Evolutionary conservation across 1,139 yeast genomes (phyloP).

Genomic region (Blastobotrys illinoisensis): DNA sequence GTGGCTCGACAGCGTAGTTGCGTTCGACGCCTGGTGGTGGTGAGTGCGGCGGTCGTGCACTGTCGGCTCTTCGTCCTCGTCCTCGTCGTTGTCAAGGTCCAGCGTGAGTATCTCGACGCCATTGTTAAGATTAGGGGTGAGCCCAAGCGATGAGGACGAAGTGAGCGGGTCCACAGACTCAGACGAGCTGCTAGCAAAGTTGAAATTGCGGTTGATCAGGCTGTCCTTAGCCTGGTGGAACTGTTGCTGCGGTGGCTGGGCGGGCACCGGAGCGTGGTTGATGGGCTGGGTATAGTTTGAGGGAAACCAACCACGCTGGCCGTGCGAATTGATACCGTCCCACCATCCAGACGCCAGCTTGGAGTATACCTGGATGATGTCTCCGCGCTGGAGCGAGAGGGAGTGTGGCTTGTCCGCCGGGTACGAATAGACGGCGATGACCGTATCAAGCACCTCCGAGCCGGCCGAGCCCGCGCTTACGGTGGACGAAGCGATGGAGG

Average conservation of each 20-base stretch:
- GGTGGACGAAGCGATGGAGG: background rate
- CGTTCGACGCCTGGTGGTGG: background rate
- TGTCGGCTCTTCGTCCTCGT: background rate
- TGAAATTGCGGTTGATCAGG: background rate
- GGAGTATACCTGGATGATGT: constrained; percentile 54
- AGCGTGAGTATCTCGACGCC: constrained; percentile 11
- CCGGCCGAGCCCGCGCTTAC: background rate
- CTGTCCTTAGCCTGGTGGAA: background rate
- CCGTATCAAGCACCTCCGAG: constrained; percentile 3
- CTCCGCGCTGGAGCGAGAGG: constrained; percentile 55
- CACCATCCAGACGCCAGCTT: constrained; percentile 41
- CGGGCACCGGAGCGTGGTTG: constrained; percentile 4
- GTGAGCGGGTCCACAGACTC: constrained; percentile 12
- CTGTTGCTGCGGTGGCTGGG: constrained; percentile 4
- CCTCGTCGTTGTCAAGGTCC: constrained; percentile 7
- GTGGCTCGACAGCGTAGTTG: background rate
- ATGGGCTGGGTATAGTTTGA: constrained; percentile 27
- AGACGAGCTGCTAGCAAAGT: background rate
- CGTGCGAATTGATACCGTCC: constrained; percentile 30
- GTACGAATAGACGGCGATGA: constrained; percentile 6
- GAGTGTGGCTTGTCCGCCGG: constrained; percentile 52
- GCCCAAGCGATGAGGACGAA: constrained; percentile 7
- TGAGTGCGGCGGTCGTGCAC: background rate
- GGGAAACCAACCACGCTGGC: constrained; percentile 35
- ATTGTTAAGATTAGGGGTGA: constrained; percentile 13